Conservation (phyloP, 192 early-diverging fungal genomes). For the Linnemannia hyalina region DNA sequence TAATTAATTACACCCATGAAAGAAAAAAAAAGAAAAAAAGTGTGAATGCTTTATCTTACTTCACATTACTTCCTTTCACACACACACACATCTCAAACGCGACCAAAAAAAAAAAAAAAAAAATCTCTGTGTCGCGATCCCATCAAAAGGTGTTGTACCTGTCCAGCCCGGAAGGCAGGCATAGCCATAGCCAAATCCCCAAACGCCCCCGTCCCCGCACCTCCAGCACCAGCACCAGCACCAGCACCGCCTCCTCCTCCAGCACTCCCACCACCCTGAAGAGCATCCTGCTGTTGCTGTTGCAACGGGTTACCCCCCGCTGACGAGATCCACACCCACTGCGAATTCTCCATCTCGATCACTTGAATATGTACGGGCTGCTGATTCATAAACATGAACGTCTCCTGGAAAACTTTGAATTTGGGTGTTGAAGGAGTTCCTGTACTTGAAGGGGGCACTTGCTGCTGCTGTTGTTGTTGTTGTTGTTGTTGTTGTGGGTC, state of each 20-base stretch:
- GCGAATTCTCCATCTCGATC: constrained; percentile 25
- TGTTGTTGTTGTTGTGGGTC: neutral
- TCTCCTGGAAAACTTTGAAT: constrained; percentile 29
- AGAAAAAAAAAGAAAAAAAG: neutral
- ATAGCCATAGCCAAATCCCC: constrained; percentile 48
- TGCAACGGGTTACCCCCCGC: constrained; percentile 17
- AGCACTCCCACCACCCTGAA: neutral
- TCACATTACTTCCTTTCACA: neutral
- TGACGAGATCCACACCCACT: constrained; percentile 43
- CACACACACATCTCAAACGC: neutral
- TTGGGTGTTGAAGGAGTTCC: neutral
- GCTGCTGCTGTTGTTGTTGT: neutral
- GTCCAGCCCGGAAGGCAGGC: constrained; percentile 33
- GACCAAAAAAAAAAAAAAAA: no score
- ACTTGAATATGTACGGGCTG: constrained; percentile 43
- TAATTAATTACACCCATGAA: neutral
- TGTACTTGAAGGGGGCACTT: neutral
- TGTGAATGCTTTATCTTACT: neutral
- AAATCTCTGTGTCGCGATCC: no score
- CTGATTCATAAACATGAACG: constrained; percentile 45
- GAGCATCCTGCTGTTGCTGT: constrained; percentile 12
- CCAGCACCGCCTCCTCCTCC: neutral
- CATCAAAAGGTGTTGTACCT: constrained; percentile 13
- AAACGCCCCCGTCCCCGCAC: constrained; percentile 26
- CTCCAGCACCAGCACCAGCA: neutral